phyloP scores from a whole-genome alignment of 1,139 yeast species.

The Suhomyces bribrorum region DNA sequence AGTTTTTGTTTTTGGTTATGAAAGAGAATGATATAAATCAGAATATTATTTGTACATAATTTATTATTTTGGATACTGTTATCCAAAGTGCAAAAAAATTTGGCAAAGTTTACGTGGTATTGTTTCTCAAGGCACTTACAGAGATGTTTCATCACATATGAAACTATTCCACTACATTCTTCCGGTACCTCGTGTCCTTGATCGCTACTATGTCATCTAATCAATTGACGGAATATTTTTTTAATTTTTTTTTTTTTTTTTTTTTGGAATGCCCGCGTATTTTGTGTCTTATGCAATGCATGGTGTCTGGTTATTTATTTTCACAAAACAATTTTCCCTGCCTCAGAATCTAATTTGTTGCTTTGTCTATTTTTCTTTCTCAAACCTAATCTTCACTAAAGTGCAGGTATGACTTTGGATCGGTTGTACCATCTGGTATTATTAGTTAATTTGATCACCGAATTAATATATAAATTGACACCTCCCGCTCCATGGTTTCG shows the following conservation, averaged over 20 bases:
- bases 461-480: slow-evolving; percentile 4
- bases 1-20: not conserved
- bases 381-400: slow-evolving; percentile 9
- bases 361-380: slow-evolving; percentile 11
- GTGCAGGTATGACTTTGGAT: slow-evolving; percentile 5
- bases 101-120: too few relatives aligned
- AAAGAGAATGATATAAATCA: too few relatives aligned
- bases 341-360: slow-evolving; percentile 9
- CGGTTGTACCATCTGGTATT: too few relatives aligned
- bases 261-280: not conserved
- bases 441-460: slow-evolving; percentile 2
- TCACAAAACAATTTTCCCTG: slow-evolving; percentile 9
- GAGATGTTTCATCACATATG: too few relatives aligned
- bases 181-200: too few relatives aligned
- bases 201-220: not conserved
- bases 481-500: not conserved
- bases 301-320: slow-evolving; percentile 7
- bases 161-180: not conserved
- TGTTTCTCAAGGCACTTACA: too few relatives aligned
- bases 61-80: too few relatives aligned
- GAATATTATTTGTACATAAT: too few relatives aligned
- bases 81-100: too few relatives aligned
- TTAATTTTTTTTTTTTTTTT: too few relatives aligned
- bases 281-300: not conserved
- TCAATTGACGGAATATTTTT: not conserved